Evolutionary conservation across 805 yeast genomes (phyloP).

Genomic region (Starmerella sp.): DNA sequence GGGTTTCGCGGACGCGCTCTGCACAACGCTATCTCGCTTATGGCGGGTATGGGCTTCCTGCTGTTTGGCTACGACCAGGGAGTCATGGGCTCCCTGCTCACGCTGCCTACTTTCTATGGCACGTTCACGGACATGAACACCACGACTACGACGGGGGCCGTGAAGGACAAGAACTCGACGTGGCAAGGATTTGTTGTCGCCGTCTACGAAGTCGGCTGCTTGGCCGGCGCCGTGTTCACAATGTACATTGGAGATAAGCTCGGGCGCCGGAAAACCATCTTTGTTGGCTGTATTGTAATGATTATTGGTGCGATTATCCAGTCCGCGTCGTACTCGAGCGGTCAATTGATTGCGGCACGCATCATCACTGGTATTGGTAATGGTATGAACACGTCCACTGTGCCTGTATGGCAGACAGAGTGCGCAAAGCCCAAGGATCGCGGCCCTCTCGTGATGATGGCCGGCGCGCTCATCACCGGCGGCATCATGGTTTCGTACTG

Average conservation of each 20-base stretch:
- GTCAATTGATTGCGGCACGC: slow-evolving; percentile 59
- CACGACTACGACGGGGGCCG: not conserved
- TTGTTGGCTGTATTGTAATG: slow-evolving; percentile 37
- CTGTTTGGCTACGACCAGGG: slow-evolving; percentile 76
- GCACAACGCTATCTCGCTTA: slow-evolving; percentile 35
- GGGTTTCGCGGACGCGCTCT: slow-evolving; percentile 11
- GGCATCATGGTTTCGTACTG: slow-evolving; percentile 65
- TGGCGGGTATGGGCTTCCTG: slow-evolving; percentile 52
- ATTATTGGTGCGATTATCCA: slow-evolving; percentile 53
- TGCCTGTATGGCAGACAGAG: slow-evolving; percentile 69
- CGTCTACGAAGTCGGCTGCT: slow-evolving; percentile 55
- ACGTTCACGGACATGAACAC: slow-evolving; percentile 19
- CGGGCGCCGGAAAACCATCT: slow-evolving; percentile 49
- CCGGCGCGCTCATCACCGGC: slow-evolving; percentile 52
- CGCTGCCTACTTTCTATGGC: slow-evolving; percentile 22
- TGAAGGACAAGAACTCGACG: slow-evolving; percentile 13
- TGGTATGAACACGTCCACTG: slow-evolving; percentile 61
- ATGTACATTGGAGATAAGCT: slow-evolving; percentile 44
- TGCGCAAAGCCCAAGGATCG: slow-evolving; percentile 48
- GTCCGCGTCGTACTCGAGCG: slow-evolving; percentile 43
- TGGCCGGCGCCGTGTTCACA: slow-evolving; percentile 51
- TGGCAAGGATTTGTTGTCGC: slow-evolving; percentile 28
- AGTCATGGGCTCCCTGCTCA: slow-evolving; percentile 38
- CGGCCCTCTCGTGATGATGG: slow-evolving; percentile 51
- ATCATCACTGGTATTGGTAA: slow-evolving; percentile 58